Conservation (phyloP, 768 basidiomycete genomes). For the Tricholoma sp. region DNA sequence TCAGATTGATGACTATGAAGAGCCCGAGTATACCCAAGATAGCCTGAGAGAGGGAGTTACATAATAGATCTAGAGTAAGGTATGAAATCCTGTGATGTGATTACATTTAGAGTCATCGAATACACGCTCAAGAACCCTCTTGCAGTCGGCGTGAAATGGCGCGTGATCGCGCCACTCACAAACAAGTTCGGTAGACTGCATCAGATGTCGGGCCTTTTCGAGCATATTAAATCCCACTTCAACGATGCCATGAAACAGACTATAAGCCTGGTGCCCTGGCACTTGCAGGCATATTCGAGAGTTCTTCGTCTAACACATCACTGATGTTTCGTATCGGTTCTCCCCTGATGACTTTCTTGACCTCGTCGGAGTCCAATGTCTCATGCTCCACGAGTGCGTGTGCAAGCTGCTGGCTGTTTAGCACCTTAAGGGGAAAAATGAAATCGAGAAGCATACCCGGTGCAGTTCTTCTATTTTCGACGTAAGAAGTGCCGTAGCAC, state of each 20-base stretch:
- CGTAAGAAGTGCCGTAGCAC: slow-evolving; percentile 61
- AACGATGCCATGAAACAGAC: too few species aligned
- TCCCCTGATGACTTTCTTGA: slow-evolving; percentile 78
- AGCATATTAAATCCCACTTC: neutral
- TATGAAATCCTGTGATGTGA: neutral
- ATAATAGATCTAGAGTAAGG: neutral
- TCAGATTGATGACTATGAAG: too few species aligned
- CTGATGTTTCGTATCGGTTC: slow-evolving; percentile 69
- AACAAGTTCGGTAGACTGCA: neutral
- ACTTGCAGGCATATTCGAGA: slow-evolving; percentile 28
- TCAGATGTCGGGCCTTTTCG: neutral
- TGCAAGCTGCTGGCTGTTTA: slow-evolving; percentile 56
- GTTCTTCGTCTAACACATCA: slow-evolving; percentile 60
- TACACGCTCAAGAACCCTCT: neutral
- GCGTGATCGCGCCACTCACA: neutral
- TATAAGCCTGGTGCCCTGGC: neutral
- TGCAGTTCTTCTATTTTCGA: slow-evolving; percentile 72
- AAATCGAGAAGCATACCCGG: slow-evolving; percentile 39
- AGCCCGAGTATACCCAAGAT: too few species aligned
- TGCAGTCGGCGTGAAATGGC: neutral
- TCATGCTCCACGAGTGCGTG: slow-evolving; percentile 92
- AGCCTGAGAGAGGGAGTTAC: too few species aligned
- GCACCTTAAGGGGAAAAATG: slow-evolving; percentile 4
- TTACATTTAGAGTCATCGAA: neutral
- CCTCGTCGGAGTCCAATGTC: slow-evolving; percentile 84